Conservation (phyloP, 2,329 filamentous ascomycete genomes). For the Fusarium begoniae region DNA sequence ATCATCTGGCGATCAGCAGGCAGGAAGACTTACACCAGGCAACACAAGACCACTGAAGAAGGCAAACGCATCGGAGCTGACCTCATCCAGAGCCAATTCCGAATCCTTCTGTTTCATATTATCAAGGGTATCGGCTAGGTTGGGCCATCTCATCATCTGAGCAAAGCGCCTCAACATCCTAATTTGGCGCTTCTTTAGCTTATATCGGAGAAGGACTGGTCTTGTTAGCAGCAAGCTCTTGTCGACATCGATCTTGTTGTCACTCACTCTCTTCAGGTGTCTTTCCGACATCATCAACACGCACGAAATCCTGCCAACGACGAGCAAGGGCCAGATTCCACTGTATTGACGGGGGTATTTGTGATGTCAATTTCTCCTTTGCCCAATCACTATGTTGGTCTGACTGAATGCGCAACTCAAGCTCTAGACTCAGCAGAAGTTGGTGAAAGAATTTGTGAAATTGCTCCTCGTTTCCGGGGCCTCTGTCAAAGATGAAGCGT, state of each 20-base stretch:
- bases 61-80: slow-evolving; percentile 77
- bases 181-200: slow-evolving; percentile 72
- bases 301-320: slow-evolving; percentile 76
- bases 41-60: slow-evolving; percentile 80
- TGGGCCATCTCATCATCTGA: slow-evolving; percentile 80
- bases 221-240: not conserved
- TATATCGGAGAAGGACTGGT: slow-evolving; percentile 68
- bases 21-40: slow-evolving; percentile 65
- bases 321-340: slow-evolving; percentile 79
- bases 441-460: slow-evolving; percentile 79
- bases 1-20: not conserved
- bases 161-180: slow-evolving; percentile 75
- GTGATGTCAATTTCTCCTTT: slow-evolving; percentile 70
- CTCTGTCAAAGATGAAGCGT: slow-evolving; percentile 73
- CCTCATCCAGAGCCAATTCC: slow-evolving; percentile 65
- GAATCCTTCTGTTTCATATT: slow-evolving; percentile 68
- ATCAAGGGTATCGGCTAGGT: slow-evolving; percentile 71
- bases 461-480: slow-evolving; percentile 62
- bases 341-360: slow-evolving; percentile 75
- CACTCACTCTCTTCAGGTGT: slow-evolving; percentile 60
- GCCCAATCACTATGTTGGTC: slow-evolving; percentile 67
- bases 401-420: slow-evolving; percentile 75
- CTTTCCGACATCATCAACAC: slow-evolving; percentile 68
- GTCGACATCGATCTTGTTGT: not conserved
- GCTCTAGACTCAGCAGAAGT: slow-evolving; percentile 76